Conservation (phyloP, 202 grass and related monocot species). For the Brachypodium distachyon region DNA sequence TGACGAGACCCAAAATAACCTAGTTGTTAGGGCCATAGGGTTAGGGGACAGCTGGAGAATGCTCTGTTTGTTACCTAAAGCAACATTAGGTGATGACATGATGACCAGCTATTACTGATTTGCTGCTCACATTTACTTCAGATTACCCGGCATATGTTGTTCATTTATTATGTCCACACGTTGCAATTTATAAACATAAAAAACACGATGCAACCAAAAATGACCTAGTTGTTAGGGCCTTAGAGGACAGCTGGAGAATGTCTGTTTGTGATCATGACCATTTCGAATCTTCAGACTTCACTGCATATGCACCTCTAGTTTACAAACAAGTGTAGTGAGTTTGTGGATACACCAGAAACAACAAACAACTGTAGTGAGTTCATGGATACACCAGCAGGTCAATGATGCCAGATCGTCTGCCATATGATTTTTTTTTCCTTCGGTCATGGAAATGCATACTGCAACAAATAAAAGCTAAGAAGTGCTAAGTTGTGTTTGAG, state of each 20-base stretch:
- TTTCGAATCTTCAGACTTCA: background rate
- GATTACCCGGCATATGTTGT: background rate
- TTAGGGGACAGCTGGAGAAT: no score
- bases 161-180: background rate
- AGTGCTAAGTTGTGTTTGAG: background rate
- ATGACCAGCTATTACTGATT: background rate
- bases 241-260: background rate
- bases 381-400: background rate
- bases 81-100: conserved; percentile 5
- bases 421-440: background rate
- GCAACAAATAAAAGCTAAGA: background rate
- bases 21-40: no score
- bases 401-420: background rate
- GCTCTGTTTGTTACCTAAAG: background rate
- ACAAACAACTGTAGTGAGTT: background rate
- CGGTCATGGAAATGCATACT: background rate
- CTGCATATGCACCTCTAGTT: background rate
- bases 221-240: background rate
- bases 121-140: background rate
- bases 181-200: background rate
- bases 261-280: background rate
- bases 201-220: background rate
- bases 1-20: no score
- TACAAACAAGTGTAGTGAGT: background rate
- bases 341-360: background rate